Evolutionary conservation across 768 basidiomycete genomes (phyloP).

Genomic region (Phlebiopsis flavidoalba): DNA sequence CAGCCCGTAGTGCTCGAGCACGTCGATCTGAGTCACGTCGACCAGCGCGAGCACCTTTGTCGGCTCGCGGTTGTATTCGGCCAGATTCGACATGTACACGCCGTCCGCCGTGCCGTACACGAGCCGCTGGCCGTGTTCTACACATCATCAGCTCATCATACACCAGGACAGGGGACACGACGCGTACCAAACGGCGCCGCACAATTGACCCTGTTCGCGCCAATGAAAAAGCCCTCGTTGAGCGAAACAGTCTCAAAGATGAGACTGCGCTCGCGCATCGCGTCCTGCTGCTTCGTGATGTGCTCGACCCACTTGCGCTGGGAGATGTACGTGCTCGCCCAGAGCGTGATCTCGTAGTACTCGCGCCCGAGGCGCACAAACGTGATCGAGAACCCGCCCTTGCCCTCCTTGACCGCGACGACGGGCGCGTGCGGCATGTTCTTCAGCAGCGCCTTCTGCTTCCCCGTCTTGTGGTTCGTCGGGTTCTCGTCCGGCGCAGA

Average conservation of each 20-base stretch:
- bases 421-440: conserved; percentile 39
- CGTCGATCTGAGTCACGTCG: conserved; percentile 92
- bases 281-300: conserved; percentile 86
- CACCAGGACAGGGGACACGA: background rate
- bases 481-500: conserved; percentile 67
- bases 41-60: conserved; percentile 84
- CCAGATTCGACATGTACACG: conserved; percentile 88
- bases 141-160: background rate
- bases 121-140: conserved; percentile 78
- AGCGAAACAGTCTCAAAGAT: conserved; percentile 84
- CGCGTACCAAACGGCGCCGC: conserved; percentile 73
- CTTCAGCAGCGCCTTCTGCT: conserved; percentile 29
- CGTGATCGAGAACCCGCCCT: conserved; percentile 87
- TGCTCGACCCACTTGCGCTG: conserved; percentile 94
- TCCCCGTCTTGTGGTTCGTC: conserved; percentile 20
- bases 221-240: conserved; percentile 85
- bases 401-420: conserved; percentile 54
- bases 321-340: conserved; percentile 79
- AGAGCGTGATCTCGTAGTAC: conserved; percentile 86
- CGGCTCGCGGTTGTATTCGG: conserved; percentile 72
- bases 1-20: conserved; percentile 92
- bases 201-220: conserved; percentile 86
- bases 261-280: conserved; percentile 75
- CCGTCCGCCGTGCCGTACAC: conserved; percentile 98
- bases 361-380: conserved; percentile 93